These are phyloP conservation scores for Aspergillus baeticus DNA, from an alignment of 495 filamentous ascomycete genomes.

Conservation along the genomic window DNA sequence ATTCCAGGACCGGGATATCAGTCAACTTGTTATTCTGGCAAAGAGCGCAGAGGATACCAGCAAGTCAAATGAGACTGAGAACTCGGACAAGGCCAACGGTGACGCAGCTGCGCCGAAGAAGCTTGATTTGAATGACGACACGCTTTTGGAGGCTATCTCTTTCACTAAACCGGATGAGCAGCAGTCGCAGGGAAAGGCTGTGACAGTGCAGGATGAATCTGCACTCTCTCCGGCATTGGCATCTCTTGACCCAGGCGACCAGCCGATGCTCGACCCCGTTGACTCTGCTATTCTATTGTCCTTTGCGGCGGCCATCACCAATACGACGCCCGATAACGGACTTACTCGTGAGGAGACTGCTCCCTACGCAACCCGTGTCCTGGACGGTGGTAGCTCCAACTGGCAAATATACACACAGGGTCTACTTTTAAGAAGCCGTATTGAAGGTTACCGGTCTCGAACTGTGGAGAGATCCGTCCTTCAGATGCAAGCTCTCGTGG, in stretches of 20 bases:
- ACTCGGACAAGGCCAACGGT: slow-evolving; percentile 12
- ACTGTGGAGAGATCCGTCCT: slow-evolving; percentile 87
- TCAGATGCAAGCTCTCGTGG: slow-evolving; percentile 93
- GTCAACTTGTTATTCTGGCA: slow-evolving; percentile 89
- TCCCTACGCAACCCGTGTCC: slow-evolving; percentile 84
- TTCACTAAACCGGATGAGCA: slow-evolving; percentile 61
- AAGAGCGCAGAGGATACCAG: slow-evolving; percentile 54
- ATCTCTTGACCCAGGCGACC: slow-evolving; percentile 69
- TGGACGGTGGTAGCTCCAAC: slow-evolving; percentile 86
- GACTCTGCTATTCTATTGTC: slow-evolving; percentile 84
- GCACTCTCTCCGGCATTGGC: slow-evolving; percentile 58
- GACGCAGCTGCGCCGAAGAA: slow-evolving; percentile 53
- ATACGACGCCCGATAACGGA: slow-evolving; percentile 77
- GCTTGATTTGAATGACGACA: slow-evolving; percentile 86
- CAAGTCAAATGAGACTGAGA: slow-evolving; percentile 1
- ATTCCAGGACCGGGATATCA: slow-evolving; percentile 85
- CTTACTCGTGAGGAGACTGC: slow-evolving; percentile 89
- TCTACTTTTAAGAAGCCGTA: slow-evolving; percentile 79
- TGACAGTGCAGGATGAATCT: slow-evolving; percentile 48
- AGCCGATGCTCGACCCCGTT: slow-evolving; percentile 78
- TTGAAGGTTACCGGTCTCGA: slow-evolving; percentile 80
- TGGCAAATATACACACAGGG: slow-evolving; percentile 99
- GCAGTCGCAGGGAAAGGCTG: slow-evolving; percentile 29
- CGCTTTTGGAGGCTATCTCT: slow-evolving; percentile 79
- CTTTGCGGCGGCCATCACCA: slow-evolving; percentile 82